Conservation (phyloP, 1,284 basidiomycete species). For the Fomitiporia mediterranea region DNA sequence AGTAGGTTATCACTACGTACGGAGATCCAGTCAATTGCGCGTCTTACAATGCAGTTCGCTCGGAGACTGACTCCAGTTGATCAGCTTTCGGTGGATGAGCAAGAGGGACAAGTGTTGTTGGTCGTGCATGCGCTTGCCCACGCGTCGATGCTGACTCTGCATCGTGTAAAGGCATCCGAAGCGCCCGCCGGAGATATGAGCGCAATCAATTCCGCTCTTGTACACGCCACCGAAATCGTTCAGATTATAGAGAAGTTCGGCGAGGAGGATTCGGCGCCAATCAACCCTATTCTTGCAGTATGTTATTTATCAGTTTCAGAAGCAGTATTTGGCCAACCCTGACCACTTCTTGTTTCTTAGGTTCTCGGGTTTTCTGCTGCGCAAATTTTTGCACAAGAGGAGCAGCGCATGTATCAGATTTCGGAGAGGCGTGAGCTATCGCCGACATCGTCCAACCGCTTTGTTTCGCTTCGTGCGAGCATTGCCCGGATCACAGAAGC, state of each 20-base stretch:
- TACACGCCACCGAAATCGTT: slow-evolving; percentile 18
- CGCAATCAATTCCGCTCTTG: slow-evolving; percentile 27
- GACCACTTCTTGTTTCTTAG: slow-evolving; percentile 18
- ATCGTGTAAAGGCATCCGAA: slow-evolving; percentile 27
- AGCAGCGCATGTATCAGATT: slow-evolving; percentile 10
- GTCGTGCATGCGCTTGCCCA: slow-evolving; percentile 31
- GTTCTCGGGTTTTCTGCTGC: slow-evolving; percentile 28
- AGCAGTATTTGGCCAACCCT: too few relatives aligned
- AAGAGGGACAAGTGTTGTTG: slow-evolving; percentile 24
- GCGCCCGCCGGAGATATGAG: slow-evolving; percentile 24
- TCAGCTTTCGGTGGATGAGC: slow-evolving; percentile 12
- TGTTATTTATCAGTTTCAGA: slow-evolving; percentile 12
- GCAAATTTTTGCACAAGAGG: slow-evolving; percentile 26
- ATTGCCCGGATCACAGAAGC: not conserved
- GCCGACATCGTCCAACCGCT: not conserved
- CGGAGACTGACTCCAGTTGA: slow-evolving; percentile 25
- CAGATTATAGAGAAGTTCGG: slow-evolving; percentile 18
- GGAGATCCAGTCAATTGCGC: slow-evolving; percentile 8
- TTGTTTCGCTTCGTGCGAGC: not conserved
- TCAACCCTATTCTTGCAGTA: slow-evolving; percentile 28
- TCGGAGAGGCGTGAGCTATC: not conserved
- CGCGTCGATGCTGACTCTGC: slow-evolving; percentile 34
- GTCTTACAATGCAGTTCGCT: slow-evolving; percentile 32
- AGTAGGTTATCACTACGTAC: not conserved
- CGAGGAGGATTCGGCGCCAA: slow-evolving; percentile 18